Conservation (phyloP, 2,329 filamentous ascomycete genomes). For the Penicillium olsonii region DNA sequence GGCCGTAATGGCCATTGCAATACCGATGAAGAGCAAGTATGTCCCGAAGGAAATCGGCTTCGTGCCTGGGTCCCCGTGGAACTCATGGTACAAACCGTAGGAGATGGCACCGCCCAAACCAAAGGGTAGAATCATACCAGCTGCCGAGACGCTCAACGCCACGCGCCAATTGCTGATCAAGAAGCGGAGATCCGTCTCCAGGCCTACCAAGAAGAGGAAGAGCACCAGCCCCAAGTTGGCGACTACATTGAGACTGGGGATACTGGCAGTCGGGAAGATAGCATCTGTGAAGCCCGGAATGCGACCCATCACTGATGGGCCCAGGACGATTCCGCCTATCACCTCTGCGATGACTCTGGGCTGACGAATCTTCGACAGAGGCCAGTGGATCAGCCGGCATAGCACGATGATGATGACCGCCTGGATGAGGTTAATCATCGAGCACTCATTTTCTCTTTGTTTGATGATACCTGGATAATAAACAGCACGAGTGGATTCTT, state of each 20-base stretch:
- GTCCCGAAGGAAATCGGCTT: slow-evolving; percentile 63
- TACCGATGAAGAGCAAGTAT: slow-evolving; percentile 80
- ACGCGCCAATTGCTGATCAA: slow-evolving; percentile 78
- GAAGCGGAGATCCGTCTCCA: slow-evolving; percentile 81
- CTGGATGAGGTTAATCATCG: slow-evolving; percentile 41
- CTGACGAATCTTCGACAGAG: slow-evolving; percentile 73
- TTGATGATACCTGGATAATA: slow-evolving; percentile 68
- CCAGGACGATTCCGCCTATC: slow-evolving; percentile 79
- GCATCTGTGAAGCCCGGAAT: slow-evolving; percentile 74
- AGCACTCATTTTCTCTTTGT: not conserved
- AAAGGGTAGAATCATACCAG: slow-evolving; percentile 81
- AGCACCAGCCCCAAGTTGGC: slow-evolving; percentile 82
- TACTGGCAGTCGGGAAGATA: slow-evolving; percentile 76
- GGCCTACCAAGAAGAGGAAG: slow-evolving; percentile 83
- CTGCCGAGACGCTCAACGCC: slow-evolving; percentile 73
- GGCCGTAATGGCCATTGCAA: slow-evolving; percentile 87
- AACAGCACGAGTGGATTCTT: slow-evolving; percentile 74
- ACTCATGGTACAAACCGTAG: slow-evolving; percentile 77
- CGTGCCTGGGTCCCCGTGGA: slow-evolving; percentile 58
- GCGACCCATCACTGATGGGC: slow-evolving; percentile 83
- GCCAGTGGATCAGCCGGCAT: slow-evolving; percentile 73
- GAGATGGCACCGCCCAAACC: slow-evolving; percentile 78
- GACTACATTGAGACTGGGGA: slow-evolving; percentile 73
- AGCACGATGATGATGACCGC: slow-evolving; percentile 73
- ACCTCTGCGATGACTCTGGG: slow-evolving; percentile 84